Conservation (phyloP, 371 early-diverging fungal species). For the Mucor indicus region DNA sequence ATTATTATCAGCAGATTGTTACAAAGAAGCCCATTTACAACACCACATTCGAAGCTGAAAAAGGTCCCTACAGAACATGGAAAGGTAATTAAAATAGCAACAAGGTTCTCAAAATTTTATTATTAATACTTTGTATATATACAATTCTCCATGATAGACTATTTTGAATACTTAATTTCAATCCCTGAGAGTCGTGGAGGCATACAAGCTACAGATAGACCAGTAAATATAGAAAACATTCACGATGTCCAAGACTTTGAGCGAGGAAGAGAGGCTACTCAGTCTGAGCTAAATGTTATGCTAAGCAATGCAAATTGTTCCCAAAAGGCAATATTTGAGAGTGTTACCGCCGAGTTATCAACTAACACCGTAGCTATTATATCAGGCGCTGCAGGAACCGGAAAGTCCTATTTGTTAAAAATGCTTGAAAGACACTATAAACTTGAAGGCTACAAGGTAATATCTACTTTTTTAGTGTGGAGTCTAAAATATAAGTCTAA, state of each 20-base stretch:
- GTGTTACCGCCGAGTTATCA: background rate
- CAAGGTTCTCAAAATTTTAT: too few relatives aligned
- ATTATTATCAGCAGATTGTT: constrained; percentile 5
- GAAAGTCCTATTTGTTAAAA: background rate
- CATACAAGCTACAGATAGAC: background rate
- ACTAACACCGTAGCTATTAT: background rate
- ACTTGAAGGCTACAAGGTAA: background rate
- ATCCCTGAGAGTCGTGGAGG: constrained; percentile 1
- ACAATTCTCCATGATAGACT: too few relatives aligned
- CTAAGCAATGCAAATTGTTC: background rate
- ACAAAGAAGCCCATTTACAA: background rate
- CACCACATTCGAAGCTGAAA: background rate
- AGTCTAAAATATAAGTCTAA: too few relatives aligned
- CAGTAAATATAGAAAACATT: background rate
- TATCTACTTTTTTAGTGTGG: too few relatives aligned
- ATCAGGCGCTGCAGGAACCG: constrained; percentile 1
- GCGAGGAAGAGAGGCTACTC: background rate
- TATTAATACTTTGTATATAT: too few relatives aligned
- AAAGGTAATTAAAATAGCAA: too few relatives aligned
- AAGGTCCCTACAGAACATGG: background rate
- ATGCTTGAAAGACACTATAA: constrained; percentile 6
- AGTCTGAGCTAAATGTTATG: background rate
- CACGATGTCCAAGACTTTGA: background rate
- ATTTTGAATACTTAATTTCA: constrained; percentile 2
- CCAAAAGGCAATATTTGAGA: background rate